Percentiles rank a stretch among this genome's conserved stretches.
Conservation (phyloP, 805 yeast genomes). For the Ogataea salicorniae region DNA sequence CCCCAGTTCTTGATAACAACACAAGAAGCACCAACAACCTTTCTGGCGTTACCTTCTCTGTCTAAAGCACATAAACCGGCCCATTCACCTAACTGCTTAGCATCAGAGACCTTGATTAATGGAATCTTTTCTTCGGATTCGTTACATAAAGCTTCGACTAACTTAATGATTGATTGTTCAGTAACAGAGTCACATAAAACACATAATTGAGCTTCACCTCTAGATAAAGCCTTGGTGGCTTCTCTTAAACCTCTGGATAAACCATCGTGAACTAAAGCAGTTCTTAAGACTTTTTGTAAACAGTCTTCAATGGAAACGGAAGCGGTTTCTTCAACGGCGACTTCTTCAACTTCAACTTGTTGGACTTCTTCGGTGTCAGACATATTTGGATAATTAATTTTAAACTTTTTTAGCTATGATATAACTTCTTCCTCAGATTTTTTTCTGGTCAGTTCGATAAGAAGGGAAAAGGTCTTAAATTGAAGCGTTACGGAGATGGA, state of each 20-base stretch:
- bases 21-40: slow-evolving; percentile 99
- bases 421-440: slow-evolving; percentile 38
- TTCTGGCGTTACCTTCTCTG: slow-evolving; percentile 99
- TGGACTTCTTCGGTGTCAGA: slow-evolving; percentile 92
- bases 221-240: slow-evolving; percentile 97
- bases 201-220: slow-evolving; percentile 96
- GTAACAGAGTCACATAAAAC: slow-evolving; percentile 98
- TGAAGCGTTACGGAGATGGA: not conserved
- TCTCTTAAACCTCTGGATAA: slow-evolving; percentile 99
- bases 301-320: slow-evolving; percentile 97
- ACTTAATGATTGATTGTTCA: slow-evolving; percentile 93
- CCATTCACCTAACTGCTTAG: slow-evolving; percentile 99
- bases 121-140: slow-evolving; percentile 96
- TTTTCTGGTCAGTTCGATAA: slow-evolving; percentile 32
- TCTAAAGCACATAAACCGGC: slow-evolving; percentile 99
- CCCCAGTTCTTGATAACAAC: slow-evolving; percentile 99
- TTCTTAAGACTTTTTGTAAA: slow-evolving; percentile 95
- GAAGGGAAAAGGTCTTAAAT: not conserved
- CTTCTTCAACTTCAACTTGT: slow-evolving; percentile 72
- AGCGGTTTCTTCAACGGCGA: slow-evolving; percentile 77
- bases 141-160: slow-evolving; percentile 99
- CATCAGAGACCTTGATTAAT: slow-evolving; percentile 98
- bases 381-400: slow-evolving; percentile 34
- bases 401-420: not conserved
- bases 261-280: slow-evolving; percentile 97